Percentiles rank a stretch among this genome's conserved stretches.
Evolutionary conservation across 1,284 basidiomycete genomes (phyloP).

Genomic region (Sporisorium scitamineum): DNA sequence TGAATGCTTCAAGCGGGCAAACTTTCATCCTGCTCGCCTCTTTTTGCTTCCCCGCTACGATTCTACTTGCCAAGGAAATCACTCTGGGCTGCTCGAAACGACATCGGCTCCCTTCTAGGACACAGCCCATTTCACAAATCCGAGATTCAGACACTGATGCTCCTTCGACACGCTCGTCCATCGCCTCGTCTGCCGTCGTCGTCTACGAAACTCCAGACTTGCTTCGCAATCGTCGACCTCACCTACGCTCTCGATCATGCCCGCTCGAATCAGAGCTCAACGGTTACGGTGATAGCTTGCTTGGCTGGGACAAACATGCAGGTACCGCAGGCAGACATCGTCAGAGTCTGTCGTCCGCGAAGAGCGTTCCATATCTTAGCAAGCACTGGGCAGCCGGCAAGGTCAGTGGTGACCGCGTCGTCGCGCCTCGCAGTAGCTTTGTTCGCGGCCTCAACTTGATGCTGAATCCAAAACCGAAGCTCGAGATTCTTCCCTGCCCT

Average conservation of each 20-base stretch:
- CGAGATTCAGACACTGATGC: neutral
- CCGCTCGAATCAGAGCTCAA: constrained; percentile 27
- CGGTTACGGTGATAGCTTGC: constrained; percentile 14
- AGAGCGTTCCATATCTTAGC: constrained; percentile 33
- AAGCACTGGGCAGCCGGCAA: constrained; percentile 45
- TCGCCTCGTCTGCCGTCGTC: constrained; percentile 11
- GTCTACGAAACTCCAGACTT: neutral
- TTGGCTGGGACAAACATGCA: neutral
- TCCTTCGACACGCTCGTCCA: constrained; percentile 9
- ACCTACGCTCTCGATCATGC: constrained; percentile 20
- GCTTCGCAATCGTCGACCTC: constrained; percentile 16
- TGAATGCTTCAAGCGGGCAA: neutral
- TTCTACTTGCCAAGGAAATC: constrained; percentile 13
- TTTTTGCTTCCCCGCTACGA: constrained; percentile 14
- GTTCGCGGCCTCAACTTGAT: constrained; percentile 33
- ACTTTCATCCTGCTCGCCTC: constrained; percentile 8
- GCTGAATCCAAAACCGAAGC: constrained; percentile 38
- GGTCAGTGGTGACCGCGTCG: constrained; percentile 36
- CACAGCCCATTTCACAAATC: neutral
- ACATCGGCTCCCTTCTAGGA: no score
- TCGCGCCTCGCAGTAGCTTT: constrained; percentile 35
- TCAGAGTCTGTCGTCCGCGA: constrained; percentile 13
- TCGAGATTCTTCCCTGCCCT: constrained; percentile 34
- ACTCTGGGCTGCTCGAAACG: neutral
- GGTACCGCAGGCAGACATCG: constrained; percentile 1